phyloP scores from a whole-genome alignment of 2,329 filamentous ascomycete species.

The Microcyclospora pomicola region DNA sequence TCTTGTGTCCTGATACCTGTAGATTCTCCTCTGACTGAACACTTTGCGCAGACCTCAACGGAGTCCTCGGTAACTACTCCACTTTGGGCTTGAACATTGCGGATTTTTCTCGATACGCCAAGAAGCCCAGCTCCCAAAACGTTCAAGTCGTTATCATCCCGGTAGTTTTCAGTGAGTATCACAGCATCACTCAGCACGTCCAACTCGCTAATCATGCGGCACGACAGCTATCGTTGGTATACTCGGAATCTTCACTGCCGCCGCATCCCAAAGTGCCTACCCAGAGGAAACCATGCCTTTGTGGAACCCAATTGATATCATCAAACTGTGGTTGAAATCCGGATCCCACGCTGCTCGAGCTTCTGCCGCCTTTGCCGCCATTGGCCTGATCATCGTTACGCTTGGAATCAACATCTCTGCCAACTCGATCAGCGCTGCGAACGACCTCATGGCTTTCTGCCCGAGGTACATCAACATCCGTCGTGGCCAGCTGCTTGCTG shows the following conservation, averaged over 20 bases:
- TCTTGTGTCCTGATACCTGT: neutral
- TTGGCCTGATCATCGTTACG: conserved; percentile 37
- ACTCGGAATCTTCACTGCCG: conserved; percentile 45
- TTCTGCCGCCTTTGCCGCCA: conserved; percentile 16
- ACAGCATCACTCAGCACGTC: conserved; percentile 18
- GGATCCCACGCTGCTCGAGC: conserved; percentile 14
- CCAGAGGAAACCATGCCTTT: conserved; percentile 13
- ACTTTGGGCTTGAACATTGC: conserved; percentile 22
- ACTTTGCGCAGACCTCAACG: conserved; percentile 10
- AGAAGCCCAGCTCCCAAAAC: conserved; percentile 13
- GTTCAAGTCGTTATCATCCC: conserved; percentile 27
- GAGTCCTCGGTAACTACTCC: conserved; percentile 19
- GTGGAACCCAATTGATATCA: conserved; percentile 21
- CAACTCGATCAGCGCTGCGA: conserved; percentile 40
- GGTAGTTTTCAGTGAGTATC: conserved; percentile 32
- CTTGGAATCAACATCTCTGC: conserved; percentile 40
- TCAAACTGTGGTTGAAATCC: conserved; percentile 19
- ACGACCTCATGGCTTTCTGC: conserved; percentile 38
- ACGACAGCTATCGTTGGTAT: conserved; percentile 26
- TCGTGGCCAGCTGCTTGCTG: conserved; percentile 23
- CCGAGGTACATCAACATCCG: conserved; percentile 38
- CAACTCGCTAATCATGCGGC: conserved; percentile 9
- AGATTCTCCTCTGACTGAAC: conserved; percentile 17
- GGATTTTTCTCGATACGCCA: conserved; percentile 22
- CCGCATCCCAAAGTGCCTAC: conserved; percentile 38